phyloP scores from a whole-genome alignment of 495 filamentous ascomycete species.

The Penicillium bovifimosum region DNA sequence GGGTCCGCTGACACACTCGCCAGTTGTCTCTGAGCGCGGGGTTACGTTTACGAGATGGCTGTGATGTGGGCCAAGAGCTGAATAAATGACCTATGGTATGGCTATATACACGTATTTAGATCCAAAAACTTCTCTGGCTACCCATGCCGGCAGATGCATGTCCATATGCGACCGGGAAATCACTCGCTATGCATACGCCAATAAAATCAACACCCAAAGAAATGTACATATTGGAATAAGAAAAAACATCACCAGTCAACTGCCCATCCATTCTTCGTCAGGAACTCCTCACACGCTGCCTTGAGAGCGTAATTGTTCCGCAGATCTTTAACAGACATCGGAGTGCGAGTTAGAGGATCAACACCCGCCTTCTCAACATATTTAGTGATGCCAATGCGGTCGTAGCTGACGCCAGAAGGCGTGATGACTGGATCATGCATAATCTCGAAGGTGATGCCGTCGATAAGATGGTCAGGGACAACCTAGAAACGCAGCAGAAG shows the following conservation, averaged over 20 bases:
- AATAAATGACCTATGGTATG: too few species aligned
- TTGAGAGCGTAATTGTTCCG: conserved; percentile 79
- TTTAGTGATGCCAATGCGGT: conserved; percentile 80
- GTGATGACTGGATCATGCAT: conserved; percentile 94
- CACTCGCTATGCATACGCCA: conserved; percentile 24
- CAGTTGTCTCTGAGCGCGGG: conserved; percentile 13
- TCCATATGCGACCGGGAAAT: conserved; percentile 5
- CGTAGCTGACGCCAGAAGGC: conserved; percentile 82
- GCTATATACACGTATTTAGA: too few species aligned
- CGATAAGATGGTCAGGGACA: conserved; percentile 83
- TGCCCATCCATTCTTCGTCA: conserved; percentile 87
- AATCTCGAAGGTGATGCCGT: conserved; percentile 83
- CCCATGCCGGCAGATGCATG: conserved; percentile 13
- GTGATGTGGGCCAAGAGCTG: too few species aligned
- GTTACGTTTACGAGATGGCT: too few species aligned
- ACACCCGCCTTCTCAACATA: conserved; percentile 68
- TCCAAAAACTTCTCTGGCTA: too few species aligned
- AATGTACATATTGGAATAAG: background rate
- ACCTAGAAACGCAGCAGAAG: conserved; percentile 32
- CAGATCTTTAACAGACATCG: conserved; percentile 65
- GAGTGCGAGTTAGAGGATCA: conserved; percentile 79
- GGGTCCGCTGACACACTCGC: conserved; percentile 19
- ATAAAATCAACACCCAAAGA: background rate
- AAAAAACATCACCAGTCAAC: conserved; percentile 66
- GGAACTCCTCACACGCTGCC: conserved; percentile 76